These are phyloP conservation scores for Saturnispora hagleri DNA, from an alignment of 805 yeast species.

Conservation along the genomic window DNA sequence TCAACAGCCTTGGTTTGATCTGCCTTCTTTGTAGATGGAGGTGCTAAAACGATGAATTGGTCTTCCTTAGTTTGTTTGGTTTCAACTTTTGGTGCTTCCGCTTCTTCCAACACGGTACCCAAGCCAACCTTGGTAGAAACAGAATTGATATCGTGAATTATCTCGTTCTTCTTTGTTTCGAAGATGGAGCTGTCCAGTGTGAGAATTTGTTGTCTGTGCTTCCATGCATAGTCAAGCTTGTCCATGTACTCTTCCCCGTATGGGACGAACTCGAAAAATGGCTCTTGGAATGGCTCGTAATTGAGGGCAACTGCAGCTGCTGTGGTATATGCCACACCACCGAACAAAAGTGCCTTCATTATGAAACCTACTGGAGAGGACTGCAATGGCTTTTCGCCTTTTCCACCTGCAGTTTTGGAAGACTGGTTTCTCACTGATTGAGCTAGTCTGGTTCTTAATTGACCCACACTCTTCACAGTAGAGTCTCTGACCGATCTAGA, in stretches of 20 bases:
- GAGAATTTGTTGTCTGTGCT: slow-evolving; percentile 19
- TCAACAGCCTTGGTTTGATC: background rate
- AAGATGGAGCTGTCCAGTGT: slow-evolving; percentile 11
- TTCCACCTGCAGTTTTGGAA: background rate
- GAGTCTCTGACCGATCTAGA: background rate
- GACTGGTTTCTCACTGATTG: background rate
- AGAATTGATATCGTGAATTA: slow-evolving; percentile 6
- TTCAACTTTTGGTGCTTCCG: slow-evolving; percentile 29
- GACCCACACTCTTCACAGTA: background rate
- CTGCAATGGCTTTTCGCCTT: background rate
- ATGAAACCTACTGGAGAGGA: background rate
- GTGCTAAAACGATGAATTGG: slow-evolving; percentile 3
- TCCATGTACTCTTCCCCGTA: slow-evolving; percentile 48
- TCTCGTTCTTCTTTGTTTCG: slow-evolving; percentile 3
- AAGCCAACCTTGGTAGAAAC: slow-evolving; percentile 27
- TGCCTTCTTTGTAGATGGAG: background rate
- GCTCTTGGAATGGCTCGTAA: slow-evolving; percentile 51
- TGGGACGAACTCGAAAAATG: slow-evolving; percentile 57
- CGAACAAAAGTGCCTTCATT: slow-evolving; percentile 3
- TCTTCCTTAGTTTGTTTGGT: slow-evolving; percentile 28
- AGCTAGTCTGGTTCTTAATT: background rate
- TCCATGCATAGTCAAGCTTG: slow-evolving; percentile 32
- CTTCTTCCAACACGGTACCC: slow-evolving; percentile 32
- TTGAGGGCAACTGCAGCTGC: slow-evolving; percentile 52
- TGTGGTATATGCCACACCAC: slow-evolving; percentile 37